Evolutionary conservation across 163 green algal genomes (phyloP).

Genomic region (Scenedesmus sp.): DNA sequence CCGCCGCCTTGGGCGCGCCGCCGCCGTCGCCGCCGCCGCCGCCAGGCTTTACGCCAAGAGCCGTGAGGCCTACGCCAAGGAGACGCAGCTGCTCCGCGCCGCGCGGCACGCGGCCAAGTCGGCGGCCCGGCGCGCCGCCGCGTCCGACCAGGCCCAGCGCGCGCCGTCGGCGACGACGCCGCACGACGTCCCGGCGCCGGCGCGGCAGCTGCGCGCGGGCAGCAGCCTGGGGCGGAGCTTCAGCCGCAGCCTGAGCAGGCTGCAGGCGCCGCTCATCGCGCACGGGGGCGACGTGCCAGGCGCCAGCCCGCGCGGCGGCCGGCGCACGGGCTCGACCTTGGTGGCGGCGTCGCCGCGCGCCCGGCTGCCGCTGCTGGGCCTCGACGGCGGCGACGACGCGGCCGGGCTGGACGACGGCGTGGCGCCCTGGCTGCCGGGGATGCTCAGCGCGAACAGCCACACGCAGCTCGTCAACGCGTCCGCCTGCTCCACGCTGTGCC

Average conservation of each 20-base stretch:
- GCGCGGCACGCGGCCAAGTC: constrained; percentile 10
- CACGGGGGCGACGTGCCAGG: neutral
- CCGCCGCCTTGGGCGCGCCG: no score
- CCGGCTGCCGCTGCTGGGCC: neutral
- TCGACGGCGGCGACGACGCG: no score
- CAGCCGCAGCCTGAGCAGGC: neutral
- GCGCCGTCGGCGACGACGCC: no score
- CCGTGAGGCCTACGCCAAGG: constrained; percentile 15
- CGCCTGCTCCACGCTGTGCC: neutral
- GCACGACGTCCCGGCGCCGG: no score
- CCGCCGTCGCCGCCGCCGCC: no score
- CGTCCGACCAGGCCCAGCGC: no score
- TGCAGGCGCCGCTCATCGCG: neutral
- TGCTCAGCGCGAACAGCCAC: neutral
- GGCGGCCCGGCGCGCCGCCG: no score
- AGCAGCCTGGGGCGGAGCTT: no score
- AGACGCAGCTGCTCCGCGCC: constrained; percentile 16
- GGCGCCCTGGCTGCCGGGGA: neutral
- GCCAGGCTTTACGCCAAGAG: constrained; percentile 20
- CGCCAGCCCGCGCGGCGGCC: neutral
- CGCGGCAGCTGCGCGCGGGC: no score
- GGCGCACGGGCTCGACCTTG: no score
- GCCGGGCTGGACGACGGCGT: neutral
- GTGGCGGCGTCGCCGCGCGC: neutral
- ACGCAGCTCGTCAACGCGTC: neutral